Evolutionary conservation across 345 rosid genomes (phyloP).

Genomic region (Jatropha curcas): DNA sequence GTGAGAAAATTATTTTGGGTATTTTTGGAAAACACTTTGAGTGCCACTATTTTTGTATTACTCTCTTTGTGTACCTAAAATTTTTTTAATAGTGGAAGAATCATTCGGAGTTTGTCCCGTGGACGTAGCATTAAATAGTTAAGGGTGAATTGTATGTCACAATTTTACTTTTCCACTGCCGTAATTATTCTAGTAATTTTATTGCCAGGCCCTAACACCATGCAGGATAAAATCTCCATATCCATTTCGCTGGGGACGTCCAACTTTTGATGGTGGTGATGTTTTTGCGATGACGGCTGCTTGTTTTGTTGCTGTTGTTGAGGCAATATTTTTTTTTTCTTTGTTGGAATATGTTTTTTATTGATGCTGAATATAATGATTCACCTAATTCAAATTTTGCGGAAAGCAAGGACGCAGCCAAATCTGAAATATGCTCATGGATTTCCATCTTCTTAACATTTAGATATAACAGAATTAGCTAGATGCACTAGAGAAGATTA

Average conservation of each 20-base stretch:
- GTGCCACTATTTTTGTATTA: too few species aligned
- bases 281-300: conserved; percentile 71
- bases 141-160: too few species aligned
- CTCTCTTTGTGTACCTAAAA: too few species aligned
- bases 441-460: background rate
- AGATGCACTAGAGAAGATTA: background rate
- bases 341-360: background rate
- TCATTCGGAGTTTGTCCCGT: too few species aligned
- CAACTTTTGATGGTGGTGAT: conserved; percentile 58
- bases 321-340: conserved; percentile 52
- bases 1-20: too few species aligned
- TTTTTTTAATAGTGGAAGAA: too few species aligned
- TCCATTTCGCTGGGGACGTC: conserved; percentile 83
- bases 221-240: conserved; percentile 73
- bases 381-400: background rate
- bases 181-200: too few species aligned
- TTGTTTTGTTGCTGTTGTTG: conserved; percentile 60
- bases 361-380: background rate
- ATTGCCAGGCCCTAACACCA: too few species aligned
- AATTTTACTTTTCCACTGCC: too few species aligned
- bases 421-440: background rate
- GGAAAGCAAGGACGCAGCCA: background rate
- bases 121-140: too few species aligned
- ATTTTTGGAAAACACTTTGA: too few species aligned
- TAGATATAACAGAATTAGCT: background rate